Percentiles rank a stretch among this genome's conserved stretches.
phyloP scores from a whole-genome alignment of 2,329 filamentous ascomycete species.

The Pseudogymnoascus sp. region DNA sequence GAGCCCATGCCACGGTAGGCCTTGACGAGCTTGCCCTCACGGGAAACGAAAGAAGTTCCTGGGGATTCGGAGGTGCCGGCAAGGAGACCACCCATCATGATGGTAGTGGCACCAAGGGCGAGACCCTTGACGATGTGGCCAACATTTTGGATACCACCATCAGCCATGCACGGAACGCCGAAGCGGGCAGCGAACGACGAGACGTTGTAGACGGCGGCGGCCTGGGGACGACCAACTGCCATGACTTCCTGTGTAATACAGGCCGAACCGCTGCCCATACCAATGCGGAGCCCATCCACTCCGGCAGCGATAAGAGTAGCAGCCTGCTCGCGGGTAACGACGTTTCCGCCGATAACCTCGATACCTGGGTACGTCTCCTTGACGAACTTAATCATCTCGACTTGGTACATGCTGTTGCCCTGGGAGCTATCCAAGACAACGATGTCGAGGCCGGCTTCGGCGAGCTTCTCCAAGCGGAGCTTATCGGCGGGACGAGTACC shows the following conservation, averaged over 20 bases:
- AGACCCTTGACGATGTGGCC: constrained; percentile 99
- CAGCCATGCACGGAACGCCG: constrained; percentile 94
- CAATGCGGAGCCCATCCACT: constrained; percentile 92
- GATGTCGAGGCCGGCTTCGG: constrained; percentile 90
- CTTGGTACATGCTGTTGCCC: constrained; percentile 97
- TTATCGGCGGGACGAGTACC: constrained; percentile 94
- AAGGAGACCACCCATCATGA: constrained; percentile 99
- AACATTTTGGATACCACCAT: constrained; percentile 96
- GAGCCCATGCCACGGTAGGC: constrained; percentile 98
- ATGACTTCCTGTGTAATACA: constrained; percentile 99
- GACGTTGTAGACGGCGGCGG: constrained; percentile 84
- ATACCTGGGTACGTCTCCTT: constrained; percentile 78
- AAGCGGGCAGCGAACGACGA: constrained; percentile 83
- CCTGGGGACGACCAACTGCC: constrained; percentile 95
- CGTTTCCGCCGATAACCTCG: constrained; percentile 96
- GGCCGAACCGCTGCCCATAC: constrained; percentile 96
- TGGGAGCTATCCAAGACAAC: constrained; percentile 94
- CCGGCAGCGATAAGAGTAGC: constrained; percentile 85
- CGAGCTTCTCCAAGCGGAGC: constrained; percentile 71
- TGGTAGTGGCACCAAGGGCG: constrained; percentile 82
- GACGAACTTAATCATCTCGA: constrained; percentile 95
- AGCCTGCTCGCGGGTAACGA: constrained; percentile 94
- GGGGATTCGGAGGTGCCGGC: constrained; percentile 96
- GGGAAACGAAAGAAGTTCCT: constrained; percentile 90
- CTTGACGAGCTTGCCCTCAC: constrained; percentile 96